Base-by-base conservation (phyloP, 306 rosid species). In the Pterocarpus macrocarpus region DNA sequence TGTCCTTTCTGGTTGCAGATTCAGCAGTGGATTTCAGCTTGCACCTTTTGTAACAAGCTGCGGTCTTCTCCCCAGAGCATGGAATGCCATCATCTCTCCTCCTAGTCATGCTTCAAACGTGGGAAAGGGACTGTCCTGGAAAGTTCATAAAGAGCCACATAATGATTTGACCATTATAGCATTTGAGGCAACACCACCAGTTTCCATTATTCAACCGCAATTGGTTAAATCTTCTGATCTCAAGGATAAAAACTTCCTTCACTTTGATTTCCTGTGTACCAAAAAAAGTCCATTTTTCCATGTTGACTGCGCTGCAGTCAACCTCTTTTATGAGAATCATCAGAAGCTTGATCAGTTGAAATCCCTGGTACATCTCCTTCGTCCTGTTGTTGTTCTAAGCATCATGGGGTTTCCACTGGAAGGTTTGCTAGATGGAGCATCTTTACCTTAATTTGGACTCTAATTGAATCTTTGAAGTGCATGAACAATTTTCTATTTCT, bases 21-120 rank as follows among this genome's bases (percentile, higher is more conserved):
- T 89, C 56, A 87, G 90, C 89, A 57, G 76, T 59, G 98, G 98
- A 28, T 39, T 69, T 1, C 88, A 81, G 61, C 45, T 49, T 16
- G 95, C 86, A 3, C 53, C 66, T 44, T 69, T 81, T 16, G 59
- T 80, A 13, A 80, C 85, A 32, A 69, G 71, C 53, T 85, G 92
- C 72, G 80, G 38, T 62, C 9, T 88, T 17, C 86, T 84, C 7
- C 4, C 2, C 38, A 82, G 15, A 56, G 33, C 90, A 13, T 89
- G 89, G 92, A 22, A 4, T 0, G 78, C 75, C 1, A 78, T 85
- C 47, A 7, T 43, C n/a, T 57, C 28, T 22, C 28, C 62, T 5
- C 61, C 68, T 67, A 36, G 5, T 12, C 5, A 22, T 6, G 16
- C 4, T 74, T 43, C 75, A 0, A 59, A 56, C 5, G 28, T 4